phyloP scores from a whole-genome alignment of 805 yeast species.

The Wickerhamiella slavikovae region DNA sequence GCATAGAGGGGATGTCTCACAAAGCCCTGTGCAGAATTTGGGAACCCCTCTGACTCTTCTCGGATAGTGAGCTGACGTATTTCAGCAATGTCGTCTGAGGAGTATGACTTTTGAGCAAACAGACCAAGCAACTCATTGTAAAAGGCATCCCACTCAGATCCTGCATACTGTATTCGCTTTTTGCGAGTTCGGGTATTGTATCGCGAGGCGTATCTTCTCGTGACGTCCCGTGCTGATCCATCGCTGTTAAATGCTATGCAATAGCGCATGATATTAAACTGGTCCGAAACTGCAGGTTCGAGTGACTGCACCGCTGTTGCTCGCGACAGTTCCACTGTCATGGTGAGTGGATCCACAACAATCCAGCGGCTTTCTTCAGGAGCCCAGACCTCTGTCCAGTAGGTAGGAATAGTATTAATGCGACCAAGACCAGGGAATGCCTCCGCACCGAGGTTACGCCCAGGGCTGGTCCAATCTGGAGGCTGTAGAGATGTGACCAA shows the following conservation, averaged over 20 bases:
- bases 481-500: slow-evolving; percentile 74
- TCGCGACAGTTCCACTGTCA: slow-evolving; percentile 39
- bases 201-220: slow-evolving; percentile 54
- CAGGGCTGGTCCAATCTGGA: slow-evolving; percentile 46
- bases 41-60: slow-evolving; percentile 67
- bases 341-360: slow-evolving; percentile 64
- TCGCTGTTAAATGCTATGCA: slow-evolving; percentile 54
- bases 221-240: slow-evolving; percentile 58
- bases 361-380: slow-evolving; percentile 50
- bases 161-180: slow-evolving; percentile 44
- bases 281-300: slow-evolving; percentile 52
- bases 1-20: slow-evolving; percentile 75
- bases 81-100: slow-evolving; percentile 25
- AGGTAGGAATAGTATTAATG: slow-evolving; percentile 47
- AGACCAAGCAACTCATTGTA: slow-evolving; percentile 26
- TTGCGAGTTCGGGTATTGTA: slow-evolving; percentile 59
- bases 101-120: slow-evolving; percentile 12
- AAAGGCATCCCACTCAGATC: slow-evolving; percentile 29
- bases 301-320: slow-evolving; percentile 34
- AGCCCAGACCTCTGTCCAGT: slow-evolving; percentile 94
- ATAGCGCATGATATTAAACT: slow-evolving; percentile 42
- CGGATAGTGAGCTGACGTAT: slow-evolving; percentile 37
- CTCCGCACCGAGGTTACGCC: no score
- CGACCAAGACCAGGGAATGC: no score
- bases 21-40: slow-evolving; percentile 63